Conservation (phyloP, 1,284 basidiomycete species). For the Leccinum pachyderme region DNA sequence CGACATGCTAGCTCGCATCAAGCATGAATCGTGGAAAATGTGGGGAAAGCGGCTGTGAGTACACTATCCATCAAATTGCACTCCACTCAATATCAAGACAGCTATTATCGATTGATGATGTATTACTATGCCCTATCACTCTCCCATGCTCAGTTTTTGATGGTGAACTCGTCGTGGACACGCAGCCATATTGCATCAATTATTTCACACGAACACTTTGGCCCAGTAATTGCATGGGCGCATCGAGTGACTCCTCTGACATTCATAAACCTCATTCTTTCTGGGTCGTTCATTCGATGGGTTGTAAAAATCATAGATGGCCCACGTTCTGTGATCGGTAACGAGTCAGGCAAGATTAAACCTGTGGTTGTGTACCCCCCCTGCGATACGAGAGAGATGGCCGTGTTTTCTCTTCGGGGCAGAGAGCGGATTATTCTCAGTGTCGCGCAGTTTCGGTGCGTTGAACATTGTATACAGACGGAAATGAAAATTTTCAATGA, state of each 20-base stretch:
- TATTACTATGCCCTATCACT: slow-evolving; percentile 79
- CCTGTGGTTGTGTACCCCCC: slow-evolving; percentile 80
- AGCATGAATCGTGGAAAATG: slow-evolving; percentile 73
- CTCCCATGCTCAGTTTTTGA: slow-evolving; percentile 72
- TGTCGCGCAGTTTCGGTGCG: slow-evolving; percentile 88
- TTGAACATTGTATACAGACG: slow-evolving; percentile 4
- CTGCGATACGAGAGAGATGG: slow-evolving; percentile 82
- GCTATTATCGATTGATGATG: slow-evolving; percentile 91
- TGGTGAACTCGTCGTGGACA: slow-evolving; percentile 98
- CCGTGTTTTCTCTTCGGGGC: slow-evolving; percentile 56
- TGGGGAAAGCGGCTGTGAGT: slow-evolving; percentile 26
- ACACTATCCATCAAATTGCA: neutral
- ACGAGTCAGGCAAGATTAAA: neutral
- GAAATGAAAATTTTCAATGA: neutral
- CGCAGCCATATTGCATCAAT: slow-evolving; percentile 79
- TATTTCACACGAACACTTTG: slow-evolving; percentile 50
- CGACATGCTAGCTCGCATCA: slow-evolving; percentile 88
- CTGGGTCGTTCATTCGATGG: slow-evolving; percentile 22
- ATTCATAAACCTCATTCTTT: slow-evolving; percentile 26
- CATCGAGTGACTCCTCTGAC: slow-evolving; percentile 27
- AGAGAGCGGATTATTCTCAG: slow-evolving; percentile 76
- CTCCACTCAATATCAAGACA: slow-evolving; percentile 30
- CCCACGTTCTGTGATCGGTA: slow-evolving; percentile 9
- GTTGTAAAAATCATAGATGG: slow-evolving; percentile 16
- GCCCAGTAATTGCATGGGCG: slow-evolving; percentile 28